Evolutionary conservation across 1,284 basidiomycete genomes (phyloP).

Genomic region (Exobasidium cylindrosporum): DNA sequence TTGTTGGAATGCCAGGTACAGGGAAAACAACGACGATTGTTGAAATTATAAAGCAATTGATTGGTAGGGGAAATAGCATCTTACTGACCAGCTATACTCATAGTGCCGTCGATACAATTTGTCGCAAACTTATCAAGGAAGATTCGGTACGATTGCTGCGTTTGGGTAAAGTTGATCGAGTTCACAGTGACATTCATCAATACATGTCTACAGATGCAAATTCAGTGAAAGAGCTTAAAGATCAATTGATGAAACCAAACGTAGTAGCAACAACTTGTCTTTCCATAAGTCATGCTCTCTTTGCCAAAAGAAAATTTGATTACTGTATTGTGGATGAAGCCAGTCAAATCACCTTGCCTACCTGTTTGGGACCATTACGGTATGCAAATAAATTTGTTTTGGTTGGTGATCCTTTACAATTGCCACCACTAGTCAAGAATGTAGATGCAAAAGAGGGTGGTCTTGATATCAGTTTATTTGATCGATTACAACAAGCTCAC

Average conservation of each 20-base stretch:
- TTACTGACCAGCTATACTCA: constrained; percentile 91
- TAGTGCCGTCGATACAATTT: constrained; percentile 92
- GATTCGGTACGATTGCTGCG: constrained; percentile 64
- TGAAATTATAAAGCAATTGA: constrained; percentile 76
- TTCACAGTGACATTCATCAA: constrained; percentile 54
- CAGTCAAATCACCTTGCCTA: constrained; percentile 93
- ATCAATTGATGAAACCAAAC: constrained; percentile 75
- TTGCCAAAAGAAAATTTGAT: constrained; percentile 76
- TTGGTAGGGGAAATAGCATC: constrained; percentile 77
- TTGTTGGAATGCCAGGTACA: constrained; percentile 97
- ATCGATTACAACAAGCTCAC: constrained; percentile 78
- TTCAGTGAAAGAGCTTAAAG: constrained; percentile 58
- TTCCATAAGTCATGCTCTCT: constrained; percentile 83
- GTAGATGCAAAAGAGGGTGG: constrained; percentile 72
- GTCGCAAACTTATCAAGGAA: constrained; percentile 67
- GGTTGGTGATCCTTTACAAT: constrained; percentile 94
- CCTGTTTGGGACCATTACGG: constrained; percentile 86
- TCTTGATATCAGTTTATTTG: constrained; percentile 84
- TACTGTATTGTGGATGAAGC: constrained; percentile 98
- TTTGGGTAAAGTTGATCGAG: constrained; percentile 87
- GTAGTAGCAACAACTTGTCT: constrained; percentile 95
- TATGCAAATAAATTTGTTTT: constrained; percentile 87
- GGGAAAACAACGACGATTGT: constrained; percentile 96
- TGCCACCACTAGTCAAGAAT: constrained; percentile 80
- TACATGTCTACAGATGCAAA: constrained; percentile 56